These are phyloP conservation scores for Besnoitia besnoiti DNA, from an alignment of 169 alveolate species.

Conservation along the genomic window DNA sequence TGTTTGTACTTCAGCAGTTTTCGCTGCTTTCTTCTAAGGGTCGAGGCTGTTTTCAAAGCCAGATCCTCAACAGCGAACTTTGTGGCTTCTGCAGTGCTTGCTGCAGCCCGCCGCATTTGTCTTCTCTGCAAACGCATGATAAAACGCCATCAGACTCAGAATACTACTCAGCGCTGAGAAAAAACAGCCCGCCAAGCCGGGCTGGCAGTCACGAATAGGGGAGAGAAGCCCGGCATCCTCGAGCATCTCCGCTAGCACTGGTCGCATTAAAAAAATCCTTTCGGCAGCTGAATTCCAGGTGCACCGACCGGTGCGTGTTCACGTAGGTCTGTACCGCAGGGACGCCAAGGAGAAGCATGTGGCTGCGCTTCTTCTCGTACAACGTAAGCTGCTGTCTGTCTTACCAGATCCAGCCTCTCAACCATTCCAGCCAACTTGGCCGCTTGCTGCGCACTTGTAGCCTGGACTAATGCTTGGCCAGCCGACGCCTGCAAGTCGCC, in stretches of 20 bases:
- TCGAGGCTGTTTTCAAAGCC: constrained; percentile 22
- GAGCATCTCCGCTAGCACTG: too few relatives aligned
- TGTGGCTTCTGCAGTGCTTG: not conserved
- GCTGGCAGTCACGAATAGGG: too few relatives aligned
- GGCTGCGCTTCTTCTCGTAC: too few relatives aligned
- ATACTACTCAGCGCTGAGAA: too few relatives aligned
- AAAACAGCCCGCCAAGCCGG: too few relatives aligned
- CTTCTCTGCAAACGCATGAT: not conserved
- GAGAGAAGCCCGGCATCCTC: too few relatives aligned
- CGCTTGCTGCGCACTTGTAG: constrained; percentile 43
- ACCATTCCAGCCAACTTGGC: constrained; percentile 44
- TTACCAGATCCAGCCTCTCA: constrained; percentile 28
- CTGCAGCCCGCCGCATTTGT: not conserved
- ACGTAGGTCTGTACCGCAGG: too few relatives aligned
- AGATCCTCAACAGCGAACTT: constrained; percentile 17
- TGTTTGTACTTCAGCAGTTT: constrained; percentile 11
- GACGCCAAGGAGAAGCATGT: too few relatives aligned
- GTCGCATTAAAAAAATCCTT: too few relatives aligned
- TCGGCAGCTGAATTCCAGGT: too few relatives aligned
- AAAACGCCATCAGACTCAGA: not conserved
- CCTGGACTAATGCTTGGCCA: constrained; percentile 38
- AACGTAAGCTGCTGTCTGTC: too few relatives aligned
- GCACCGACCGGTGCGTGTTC: too few relatives aligned
- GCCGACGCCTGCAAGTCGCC: constrained; percentile 54
- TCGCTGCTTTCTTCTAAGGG: not conserved